These are phyloP conservation scores for Yamagishiella unicocca DNA, from an alignment of 139 green algal species.

Conservation along the genomic window DNA sequence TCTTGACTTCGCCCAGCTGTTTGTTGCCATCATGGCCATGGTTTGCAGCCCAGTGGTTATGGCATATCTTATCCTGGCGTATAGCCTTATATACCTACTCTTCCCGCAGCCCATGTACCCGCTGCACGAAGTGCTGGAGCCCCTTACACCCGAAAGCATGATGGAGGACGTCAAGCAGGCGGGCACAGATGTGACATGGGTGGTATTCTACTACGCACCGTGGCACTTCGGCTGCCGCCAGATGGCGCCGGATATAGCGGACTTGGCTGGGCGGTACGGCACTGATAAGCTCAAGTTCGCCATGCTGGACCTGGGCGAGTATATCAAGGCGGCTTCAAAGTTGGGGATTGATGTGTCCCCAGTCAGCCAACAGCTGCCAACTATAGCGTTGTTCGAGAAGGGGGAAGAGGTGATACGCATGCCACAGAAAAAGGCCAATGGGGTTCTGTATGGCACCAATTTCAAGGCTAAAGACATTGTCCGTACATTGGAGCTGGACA, in stretches of 20 bases:
- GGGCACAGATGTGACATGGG: neutral
- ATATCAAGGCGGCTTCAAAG: neutral
- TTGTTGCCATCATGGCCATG: constrained; percentile 40
- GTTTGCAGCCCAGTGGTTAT: constrained; percentile 25
- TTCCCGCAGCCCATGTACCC: neutral
- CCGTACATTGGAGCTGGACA: constrained; percentile 36
- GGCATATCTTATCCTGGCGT: neutral
- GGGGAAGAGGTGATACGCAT: constrained; percentile 55
- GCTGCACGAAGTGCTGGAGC: neutral
- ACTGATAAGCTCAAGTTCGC: constrained; percentile 44
- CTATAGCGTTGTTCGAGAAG: constrained; percentile 47
- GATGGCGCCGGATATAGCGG: constrained; percentile 13
- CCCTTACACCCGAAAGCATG: constrained; percentile 11
- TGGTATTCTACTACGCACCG: neutral
- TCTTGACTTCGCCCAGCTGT: constrained; percentile 41
- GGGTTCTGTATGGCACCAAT: neutral
- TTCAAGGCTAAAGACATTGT: constrained; percentile 34
- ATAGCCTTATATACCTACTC: constrained; percentile 26
- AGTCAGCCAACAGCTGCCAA: constrained; percentile 53
- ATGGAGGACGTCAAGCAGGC: constrained; percentile 5
- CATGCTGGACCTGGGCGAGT: constrained; percentile 44
- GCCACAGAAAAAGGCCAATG: constrained; percentile 17
- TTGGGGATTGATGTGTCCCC: constrained; percentile 30
- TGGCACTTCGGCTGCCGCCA: constrained; percentile 27
- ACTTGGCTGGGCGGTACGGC: constrained; percentile 46